Evolutionary conservation across 352 stramenopile genomes (phyloP).

Genomic region (Nothophytophthora sp.): DNA sequence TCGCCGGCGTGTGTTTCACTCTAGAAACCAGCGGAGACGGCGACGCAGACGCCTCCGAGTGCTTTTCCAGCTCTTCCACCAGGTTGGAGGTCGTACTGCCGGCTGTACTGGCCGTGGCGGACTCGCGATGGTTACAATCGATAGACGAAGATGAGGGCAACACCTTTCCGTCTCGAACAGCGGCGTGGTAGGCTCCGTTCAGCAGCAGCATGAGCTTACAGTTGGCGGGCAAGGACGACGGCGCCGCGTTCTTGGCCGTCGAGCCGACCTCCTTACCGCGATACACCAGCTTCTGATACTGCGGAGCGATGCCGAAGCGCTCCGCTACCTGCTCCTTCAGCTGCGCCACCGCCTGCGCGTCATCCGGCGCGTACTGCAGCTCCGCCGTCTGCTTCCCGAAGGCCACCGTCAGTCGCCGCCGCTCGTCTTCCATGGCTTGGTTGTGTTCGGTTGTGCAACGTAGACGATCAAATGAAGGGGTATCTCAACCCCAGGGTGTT

Average conservation of each 20-base stretch:
- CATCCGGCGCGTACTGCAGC: slow-evolving; percentile 23
- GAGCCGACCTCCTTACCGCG: slow-evolving; percentile 45
- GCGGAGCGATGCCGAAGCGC: slow-evolving; percentile 33
- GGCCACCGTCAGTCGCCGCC: slow-evolving; percentile 44
- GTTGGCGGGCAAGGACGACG: slow-evolving; percentile 19
- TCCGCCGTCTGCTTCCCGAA: slow-evolving; percentile 42
- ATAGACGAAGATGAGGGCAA: background rate
- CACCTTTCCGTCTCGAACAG: background rate
- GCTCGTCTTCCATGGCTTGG: slow-evolving; percentile 7
- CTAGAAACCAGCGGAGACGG: background rate
- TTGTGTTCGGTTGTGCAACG: no score
- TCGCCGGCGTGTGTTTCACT: background rate
- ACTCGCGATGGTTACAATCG: background rate
- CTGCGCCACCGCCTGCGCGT: slow-evolving; percentile 21
- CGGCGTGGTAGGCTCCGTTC: slow-evolving; percentile 31
- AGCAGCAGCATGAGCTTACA: slow-evolving; percentile 52
- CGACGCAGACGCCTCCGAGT: background rate
- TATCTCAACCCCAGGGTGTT: no score
- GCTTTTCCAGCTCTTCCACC: background rate
- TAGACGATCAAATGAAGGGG: no score
- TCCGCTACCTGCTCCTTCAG: slow-evolving; percentile 33
- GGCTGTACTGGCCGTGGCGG: background rate
- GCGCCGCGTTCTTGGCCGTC: no score
- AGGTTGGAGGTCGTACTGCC: background rate
- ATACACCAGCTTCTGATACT: slow-evolving; percentile 59